Evolutionary conservation across 2,329 filamentous ascomycete genomes (phyloP).

Genomic region (Fusarium sp.): DNA sequence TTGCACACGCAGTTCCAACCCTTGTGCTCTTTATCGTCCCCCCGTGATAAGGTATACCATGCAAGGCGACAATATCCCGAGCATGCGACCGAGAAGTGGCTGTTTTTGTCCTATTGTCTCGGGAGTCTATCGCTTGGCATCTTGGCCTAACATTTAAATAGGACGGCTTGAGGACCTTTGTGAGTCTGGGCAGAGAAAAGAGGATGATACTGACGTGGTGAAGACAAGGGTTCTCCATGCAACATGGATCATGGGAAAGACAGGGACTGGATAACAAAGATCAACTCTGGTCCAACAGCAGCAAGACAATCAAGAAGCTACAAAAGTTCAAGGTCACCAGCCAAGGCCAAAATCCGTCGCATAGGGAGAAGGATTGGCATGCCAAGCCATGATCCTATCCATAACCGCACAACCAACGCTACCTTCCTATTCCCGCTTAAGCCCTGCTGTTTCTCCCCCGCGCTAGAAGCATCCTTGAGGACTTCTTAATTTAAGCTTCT

Average conservation of each 20-base stretch:
- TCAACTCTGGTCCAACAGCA: not conserved
- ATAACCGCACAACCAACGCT: constrained; percentile 1
- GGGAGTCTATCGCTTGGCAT: constrained; percentile 21
- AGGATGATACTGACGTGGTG: not conserved
- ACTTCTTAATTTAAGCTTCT: constrained; percentile 42
- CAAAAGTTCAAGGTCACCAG: not conserved
- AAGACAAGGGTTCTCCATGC: not conserved
- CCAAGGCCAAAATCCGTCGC: not conserved
- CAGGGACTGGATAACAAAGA: not conserved
- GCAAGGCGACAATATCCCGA: constrained; percentile 28
- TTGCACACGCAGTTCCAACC: not conserved
- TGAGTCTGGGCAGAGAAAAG: constrained; percentile 22
- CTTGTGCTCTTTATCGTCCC: constrained; percentile 11
- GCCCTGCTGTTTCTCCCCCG: not conserved
- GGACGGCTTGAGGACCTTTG: constrained; percentile 33
- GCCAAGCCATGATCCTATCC: constrained; percentile 13
- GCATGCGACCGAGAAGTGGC: constrained; percentile 3
- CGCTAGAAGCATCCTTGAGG: constrained; percentile 24
- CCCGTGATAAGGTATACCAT: constrained; percentile 36
- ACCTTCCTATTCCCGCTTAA: constrained; percentile 42
- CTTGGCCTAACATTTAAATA: constrained; percentile 7
- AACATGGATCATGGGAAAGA: not conserved
- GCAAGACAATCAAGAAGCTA: not conserved
- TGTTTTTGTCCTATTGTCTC: not conserved
- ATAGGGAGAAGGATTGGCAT: constrained; percentile 8